These are phyloP conservation scores for Astrocystis sublimbata DNA, from an alignment of 495 filamentous ascomycete species.

Conservation along the genomic window DNA sequence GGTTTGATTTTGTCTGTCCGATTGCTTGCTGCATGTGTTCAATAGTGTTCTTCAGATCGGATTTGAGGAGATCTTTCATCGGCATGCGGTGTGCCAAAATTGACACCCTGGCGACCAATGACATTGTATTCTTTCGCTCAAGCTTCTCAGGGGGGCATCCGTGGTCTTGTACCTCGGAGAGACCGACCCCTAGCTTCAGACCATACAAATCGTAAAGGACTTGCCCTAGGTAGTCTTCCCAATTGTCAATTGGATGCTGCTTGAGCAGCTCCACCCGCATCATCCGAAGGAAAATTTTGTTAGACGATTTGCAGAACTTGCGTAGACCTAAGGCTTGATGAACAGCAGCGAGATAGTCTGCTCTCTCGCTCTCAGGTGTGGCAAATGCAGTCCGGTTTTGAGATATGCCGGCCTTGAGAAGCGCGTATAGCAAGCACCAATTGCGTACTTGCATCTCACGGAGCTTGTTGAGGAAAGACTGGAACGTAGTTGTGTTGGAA, in stretches of 20 bases:
- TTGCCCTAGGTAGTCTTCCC: conserved; percentile 78
- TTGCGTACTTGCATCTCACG: conserved; percentile 86
- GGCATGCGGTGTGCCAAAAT: conserved; percentile 77
- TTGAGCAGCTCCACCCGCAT: conserved; percentile 78
- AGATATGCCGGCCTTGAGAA: conserved; percentile 71
- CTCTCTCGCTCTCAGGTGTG: conserved; percentile 64
- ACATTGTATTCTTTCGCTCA: conserved; percentile 71
- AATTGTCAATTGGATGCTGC: conserved; percentile 62
- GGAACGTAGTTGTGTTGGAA: conserved; percentile 37
- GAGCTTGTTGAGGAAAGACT: conserved; percentile 67
- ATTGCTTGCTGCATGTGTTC: conserved; percentile 79
- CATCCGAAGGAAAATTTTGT: conserved; percentile 83
- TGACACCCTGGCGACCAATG: conserved; percentile 80
- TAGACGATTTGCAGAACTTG: conserved; percentile 80
- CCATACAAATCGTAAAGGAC: conserved; percentile 88
- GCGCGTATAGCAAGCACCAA: conserved; percentile 76
- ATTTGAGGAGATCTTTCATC: conserved; percentile 88
- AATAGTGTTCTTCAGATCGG: conserved; percentile 81
- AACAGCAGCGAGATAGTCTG: conserved; percentile 72
- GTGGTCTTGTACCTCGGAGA: conserved; percentile 70
- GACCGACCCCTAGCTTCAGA: conserved; percentile 70
- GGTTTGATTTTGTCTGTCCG: conserved; percentile 61
- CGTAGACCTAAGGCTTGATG: conserved; percentile 86
- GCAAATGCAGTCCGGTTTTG: conserved; percentile 66
- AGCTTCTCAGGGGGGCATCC: conserved; percentile 72